These are phyloP conservation scores for Pythium angustatum DNA, from an alignment of 352 stramenopile genomes.

Conservation along the genomic window DNA sequence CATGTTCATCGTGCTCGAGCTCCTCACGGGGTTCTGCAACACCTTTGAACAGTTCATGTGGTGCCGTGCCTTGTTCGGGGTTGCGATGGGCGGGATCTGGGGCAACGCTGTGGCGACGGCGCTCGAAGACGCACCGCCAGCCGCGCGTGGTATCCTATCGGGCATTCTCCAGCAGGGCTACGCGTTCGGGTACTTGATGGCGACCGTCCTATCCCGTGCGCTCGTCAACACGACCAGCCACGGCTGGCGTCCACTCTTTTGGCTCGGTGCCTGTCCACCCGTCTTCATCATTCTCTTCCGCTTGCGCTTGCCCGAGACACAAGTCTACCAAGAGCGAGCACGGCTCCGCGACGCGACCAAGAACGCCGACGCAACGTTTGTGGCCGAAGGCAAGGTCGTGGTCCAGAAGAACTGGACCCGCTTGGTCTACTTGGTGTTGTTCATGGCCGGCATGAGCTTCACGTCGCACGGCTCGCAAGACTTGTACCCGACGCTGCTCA, in stretches of 20 bases:
- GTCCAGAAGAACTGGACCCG: not conserved
- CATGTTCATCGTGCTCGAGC: slow-evolving; percentile 5
- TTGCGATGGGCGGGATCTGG: slow-evolving; percentile 43
- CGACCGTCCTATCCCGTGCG: slow-evolving; percentile 35
- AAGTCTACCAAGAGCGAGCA: not conserved
- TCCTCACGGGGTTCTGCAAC: slow-evolving; percentile 7
- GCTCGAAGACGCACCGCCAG: slow-evolving; percentile 38
- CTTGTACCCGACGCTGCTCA: slow-evolving; percentile 53
- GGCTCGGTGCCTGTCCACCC: slow-evolving; percentile 43
- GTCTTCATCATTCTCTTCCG: slow-evolving; percentile 46
- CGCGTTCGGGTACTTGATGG: slow-evolving; percentile 44
- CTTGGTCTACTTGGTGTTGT: not conserved
- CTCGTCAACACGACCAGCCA: slow-evolving; percentile 41
- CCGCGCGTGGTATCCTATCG: slow-evolving; percentile 43
- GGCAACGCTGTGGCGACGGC: slow-evolving; percentile 44
- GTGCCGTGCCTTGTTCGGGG: not conserved
- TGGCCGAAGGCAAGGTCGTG: slow-evolving; percentile 2
- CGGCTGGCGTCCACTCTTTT: slow-evolving; percentile 45
- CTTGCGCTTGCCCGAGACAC: slow-evolving; percentile 3
- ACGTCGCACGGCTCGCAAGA: slow-evolving; percentile 41
- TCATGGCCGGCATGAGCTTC: slow-evolving; percentile 5
- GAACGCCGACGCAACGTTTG: not conserved
- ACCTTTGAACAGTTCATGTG: slow-evolving; percentile 25
- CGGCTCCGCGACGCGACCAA: slow-evolving; percentile 2
- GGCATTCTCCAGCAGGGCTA: slow-evolving; percentile 55